phyloP scores from a whole-genome alignment of 2,329 filamentous ascomycete genomes.

The Aspergillus calidoustus region DNA sequence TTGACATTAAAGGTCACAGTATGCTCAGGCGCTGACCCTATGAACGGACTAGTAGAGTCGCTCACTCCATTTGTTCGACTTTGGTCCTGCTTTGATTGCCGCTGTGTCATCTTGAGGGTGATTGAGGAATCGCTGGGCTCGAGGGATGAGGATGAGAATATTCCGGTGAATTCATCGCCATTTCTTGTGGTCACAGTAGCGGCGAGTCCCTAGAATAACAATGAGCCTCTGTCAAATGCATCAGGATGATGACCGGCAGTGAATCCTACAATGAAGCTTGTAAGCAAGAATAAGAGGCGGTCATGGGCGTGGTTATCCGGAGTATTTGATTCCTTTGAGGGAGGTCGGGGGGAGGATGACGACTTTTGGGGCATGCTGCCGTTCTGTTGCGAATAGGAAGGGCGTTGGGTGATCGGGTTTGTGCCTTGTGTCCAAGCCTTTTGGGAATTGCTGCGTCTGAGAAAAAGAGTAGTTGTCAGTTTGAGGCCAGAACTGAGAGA shows the following conservation, averaged over 20 bases:
- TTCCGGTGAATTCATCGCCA: constrained; percentile 65
- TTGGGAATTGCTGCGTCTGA: constrained; percentile 57
- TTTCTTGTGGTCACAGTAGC: constrained; percentile 62
- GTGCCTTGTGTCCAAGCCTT: constrained; percentile 66
- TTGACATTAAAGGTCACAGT: constrained; percentile 66
- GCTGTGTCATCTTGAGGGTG: constrained; percentile 69
- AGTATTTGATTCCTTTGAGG: constrained; percentile 55
- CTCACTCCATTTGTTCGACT: constrained; percentile 48
- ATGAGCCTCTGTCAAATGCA: constrained; percentile 24
- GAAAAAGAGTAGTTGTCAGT: constrained; percentile 19
- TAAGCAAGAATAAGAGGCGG: constrained; percentile 62
- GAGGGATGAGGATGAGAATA: constrained; percentile 62
- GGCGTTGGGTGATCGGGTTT: constrained; percentile 65
- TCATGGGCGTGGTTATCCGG: constrained; percentile 65
- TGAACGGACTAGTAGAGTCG: constrained; percentile 43
- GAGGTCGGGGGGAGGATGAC: constrained; percentile 42
- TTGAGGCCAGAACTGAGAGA: not conserved
- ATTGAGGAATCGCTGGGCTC: constrained; percentile 59
- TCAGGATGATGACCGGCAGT: not conserved
- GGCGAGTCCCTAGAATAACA: constrained; percentile 55
- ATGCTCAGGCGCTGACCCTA: constrained; percentile 51
- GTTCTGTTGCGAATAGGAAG: constrained; percentile 57
- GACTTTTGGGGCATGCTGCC: constrained; percentile 55
- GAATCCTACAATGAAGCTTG: constrained; percentile 61
- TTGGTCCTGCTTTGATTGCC: constrained; percentile 44